These are phyloP conservation scores for Apiotrichum mycotoxinovorans DNA, from an alignment of 1,284 basidiomycete genomes.

Conservation along the genomic window DNA sequence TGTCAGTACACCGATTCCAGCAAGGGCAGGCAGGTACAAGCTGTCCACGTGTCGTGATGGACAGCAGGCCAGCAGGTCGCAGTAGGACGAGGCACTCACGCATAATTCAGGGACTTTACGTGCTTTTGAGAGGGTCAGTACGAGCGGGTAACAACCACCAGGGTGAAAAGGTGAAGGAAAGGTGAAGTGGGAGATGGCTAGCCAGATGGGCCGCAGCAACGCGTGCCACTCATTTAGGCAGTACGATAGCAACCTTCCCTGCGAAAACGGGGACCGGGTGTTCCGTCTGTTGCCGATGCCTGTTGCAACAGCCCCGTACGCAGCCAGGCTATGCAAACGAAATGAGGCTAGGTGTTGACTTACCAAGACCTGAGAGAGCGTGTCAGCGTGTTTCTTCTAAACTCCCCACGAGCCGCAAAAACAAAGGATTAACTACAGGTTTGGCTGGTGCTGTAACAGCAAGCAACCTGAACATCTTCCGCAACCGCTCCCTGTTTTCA, in stretches of 20 bases:
- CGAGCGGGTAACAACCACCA: background rate
- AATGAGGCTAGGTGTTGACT: too few species aligned
- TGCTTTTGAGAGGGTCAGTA: conserved; percentile 23
- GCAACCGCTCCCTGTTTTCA: too few species aligned
- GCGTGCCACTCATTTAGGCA: too few species aligned
- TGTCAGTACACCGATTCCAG: conserved; percentile 3
- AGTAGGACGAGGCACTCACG: conserved; percentile 25
- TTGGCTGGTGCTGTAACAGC: too few species aligned
- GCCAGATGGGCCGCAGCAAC: too few species aligned
- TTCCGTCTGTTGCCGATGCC: too few species aligned
- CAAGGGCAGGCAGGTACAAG: background rate
- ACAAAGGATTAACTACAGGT: background rate
- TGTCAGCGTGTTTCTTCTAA: background rate
- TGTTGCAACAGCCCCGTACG: too few species aligned
- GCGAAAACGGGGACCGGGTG: too few species aligned
- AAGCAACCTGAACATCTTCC: too few species aligned
- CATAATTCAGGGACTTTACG: conserved; percentile 50
- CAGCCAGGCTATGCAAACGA: too few species aligned
- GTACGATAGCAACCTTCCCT: too few species aligned
- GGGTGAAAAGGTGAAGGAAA: background rate
- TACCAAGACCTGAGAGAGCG: conserved; percentile 25
- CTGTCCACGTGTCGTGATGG: background rate
- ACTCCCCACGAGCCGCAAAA: background rate
- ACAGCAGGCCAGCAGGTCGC: background rate
- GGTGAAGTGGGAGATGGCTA: too few species aligned